phyloP scores from a whole-genome alignment of 179 eudicot genomes.

The Camellia oleifera region DNA sequence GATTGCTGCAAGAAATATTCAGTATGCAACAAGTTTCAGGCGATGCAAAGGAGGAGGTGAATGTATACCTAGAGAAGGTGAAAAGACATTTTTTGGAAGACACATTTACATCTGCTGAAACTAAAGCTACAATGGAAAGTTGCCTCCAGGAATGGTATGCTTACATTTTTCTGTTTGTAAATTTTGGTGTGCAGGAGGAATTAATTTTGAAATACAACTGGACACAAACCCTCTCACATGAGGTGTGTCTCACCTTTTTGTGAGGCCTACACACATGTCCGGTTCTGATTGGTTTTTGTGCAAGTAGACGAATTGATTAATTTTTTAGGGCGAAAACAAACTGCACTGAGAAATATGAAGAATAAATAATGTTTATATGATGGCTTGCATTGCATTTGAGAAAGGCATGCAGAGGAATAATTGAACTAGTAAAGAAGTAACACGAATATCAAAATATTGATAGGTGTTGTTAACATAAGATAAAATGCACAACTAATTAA shows the following conservation, averaged over 20 bases:
- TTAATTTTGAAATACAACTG: too few relatives aligned
- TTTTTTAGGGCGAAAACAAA: too few relatives aligned
- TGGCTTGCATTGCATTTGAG: slow-evolving; percentile 5
- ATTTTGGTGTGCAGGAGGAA: neutral
- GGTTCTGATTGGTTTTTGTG: too few relatives aligned
- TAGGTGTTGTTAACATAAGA: neutral
- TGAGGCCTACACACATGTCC: too few relatives aligned
- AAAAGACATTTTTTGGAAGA: slow-evolving; percentile 51
- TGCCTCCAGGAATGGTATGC: slow-evolving; percentile 62
- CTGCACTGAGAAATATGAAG: neutral
- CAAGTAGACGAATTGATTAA: too few relatives aligned
- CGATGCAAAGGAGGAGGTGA: slow-evolving; percentile 45
- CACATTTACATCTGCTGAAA: slow-evolving; percentile 51
- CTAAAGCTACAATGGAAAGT: slow-evolving; percentile 44
- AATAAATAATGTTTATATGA: neutral
- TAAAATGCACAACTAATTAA: neutral
- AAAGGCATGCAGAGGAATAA: neutral
- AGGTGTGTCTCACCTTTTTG: too few relatives aligned
- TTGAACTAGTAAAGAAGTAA: neutral
- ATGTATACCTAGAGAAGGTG: slow-evolving; percentile 43
- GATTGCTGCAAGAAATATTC: slow-evolving; percentile 40
- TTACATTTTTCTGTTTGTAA: slow-evolving; percentile 1
- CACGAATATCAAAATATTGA: neutral
- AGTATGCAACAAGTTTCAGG: slow-evolving; percentile 54
- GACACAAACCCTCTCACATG: too few relatives aligned